Evolutionary conservation across 2,329 filamentous ascomycete species (phyloP).

Genomic region (Ceratocystis diversiconidia): DNA sequence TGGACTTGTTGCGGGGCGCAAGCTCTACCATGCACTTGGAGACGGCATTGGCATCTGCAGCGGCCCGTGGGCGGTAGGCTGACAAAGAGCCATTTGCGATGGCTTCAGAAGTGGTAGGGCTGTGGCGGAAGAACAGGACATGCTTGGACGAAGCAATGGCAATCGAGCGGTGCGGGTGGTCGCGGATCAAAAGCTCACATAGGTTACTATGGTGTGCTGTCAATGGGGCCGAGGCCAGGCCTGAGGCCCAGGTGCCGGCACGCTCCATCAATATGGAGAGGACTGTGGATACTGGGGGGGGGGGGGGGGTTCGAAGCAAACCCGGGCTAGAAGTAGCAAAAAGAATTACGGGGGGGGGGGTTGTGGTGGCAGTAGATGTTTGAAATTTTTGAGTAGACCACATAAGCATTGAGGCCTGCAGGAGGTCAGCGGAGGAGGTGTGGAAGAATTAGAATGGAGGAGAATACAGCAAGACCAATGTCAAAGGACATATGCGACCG

Average conservation of each 20-base stretch:
- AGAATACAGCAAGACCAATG: neutral
- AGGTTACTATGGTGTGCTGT: conserved; percentile 41
- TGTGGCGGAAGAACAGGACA: conserved; percentile 74
- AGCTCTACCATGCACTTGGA: conserved; percentile 83
- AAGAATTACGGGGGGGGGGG: neutral
- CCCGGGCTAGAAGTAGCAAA: neutral
- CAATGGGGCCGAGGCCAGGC: conserved; percentile 20
- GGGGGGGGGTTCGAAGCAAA: neutral
- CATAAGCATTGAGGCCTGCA: neutral
- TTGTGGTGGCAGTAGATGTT: neutral
- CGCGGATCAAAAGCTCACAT: conserved; percentile 70
- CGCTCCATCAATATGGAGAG: conserved; percentile 16
- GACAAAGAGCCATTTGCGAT: conserved; percentile 47
- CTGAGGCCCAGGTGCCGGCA: conserved; percentile 15
- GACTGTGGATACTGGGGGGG: neutral
- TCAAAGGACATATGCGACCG: neutral
- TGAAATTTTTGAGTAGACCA: neutral
- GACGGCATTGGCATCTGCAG: conserved; percentile 29
- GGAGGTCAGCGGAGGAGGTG: neutral
- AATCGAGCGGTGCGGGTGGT: conserved; percentile 75
- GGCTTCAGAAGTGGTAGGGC: conserved; percentile 45
- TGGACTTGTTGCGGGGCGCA: conserved; percentile 44
- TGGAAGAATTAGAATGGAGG: neutral
- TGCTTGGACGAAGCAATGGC: conserved; percentile 68
- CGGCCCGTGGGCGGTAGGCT: conserved; percentile 31